These are phyloP conservation scores for Ogataea philodendri DNA, from an alignment of 805 yeast species.

Conservation along the genomic window DNA sequence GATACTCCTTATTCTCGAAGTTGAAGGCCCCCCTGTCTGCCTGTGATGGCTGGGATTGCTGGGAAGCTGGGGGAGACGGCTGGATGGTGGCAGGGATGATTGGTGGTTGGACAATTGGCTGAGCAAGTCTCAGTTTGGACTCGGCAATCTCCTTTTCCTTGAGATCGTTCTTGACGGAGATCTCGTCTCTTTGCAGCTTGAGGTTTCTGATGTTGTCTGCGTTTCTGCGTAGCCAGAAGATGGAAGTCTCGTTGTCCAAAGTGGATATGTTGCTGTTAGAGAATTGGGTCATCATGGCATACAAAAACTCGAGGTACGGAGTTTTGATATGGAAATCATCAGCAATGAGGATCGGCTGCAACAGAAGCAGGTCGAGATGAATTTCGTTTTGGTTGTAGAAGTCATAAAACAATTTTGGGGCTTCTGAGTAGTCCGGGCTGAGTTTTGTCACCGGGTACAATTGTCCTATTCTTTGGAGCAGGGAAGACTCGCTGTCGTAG, in stretches of 20 bases:
- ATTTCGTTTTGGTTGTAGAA: conserved; percentile 56
- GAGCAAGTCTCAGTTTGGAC: conserved; percentile 28
- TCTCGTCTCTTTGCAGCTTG: conserved; percentile 28
- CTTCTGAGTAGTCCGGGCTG: conserved; percentile 38
- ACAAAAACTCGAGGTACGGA: conserved; percentile 85
- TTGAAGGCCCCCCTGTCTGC: conserved; percentile 2
- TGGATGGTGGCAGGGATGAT: conserved; percentile 21
- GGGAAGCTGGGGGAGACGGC: conserved; percentile 10
- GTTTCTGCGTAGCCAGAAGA: conserved; percentile 35
- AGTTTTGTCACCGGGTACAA: conserved; percentile 37
- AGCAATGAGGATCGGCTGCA: conserved; percentile 87
- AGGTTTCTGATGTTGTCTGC: conserved; percentile 29
- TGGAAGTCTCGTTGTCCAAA: conserved; percentile 30
- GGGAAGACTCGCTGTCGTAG: conserved; percentile 61
- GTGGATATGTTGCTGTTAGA: conserved; percentile 46
- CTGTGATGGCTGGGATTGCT: conserved; percentile 24
- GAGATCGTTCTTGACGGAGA: conserved; percentile 28
- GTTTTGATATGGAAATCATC: conserved; percentile 84
- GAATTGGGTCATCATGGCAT: conserved; percentile 71
- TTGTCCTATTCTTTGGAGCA: conserved; percentile 53
- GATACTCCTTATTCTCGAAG: conserved; percentile 5
- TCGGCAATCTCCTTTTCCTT: conserved; percentile 27
- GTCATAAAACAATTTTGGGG: conserved; percentile 65
- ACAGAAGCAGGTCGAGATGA: conserved; percentile 69
- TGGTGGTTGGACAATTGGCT: conserved; percentile 13